A percentile compares a stretch with the other conserved stretches of the same genome.
phyloP scores from a whole-genome alignment of 2,329 filamentous ascomycete species.

The Trichoderma asperellum region DNA sequence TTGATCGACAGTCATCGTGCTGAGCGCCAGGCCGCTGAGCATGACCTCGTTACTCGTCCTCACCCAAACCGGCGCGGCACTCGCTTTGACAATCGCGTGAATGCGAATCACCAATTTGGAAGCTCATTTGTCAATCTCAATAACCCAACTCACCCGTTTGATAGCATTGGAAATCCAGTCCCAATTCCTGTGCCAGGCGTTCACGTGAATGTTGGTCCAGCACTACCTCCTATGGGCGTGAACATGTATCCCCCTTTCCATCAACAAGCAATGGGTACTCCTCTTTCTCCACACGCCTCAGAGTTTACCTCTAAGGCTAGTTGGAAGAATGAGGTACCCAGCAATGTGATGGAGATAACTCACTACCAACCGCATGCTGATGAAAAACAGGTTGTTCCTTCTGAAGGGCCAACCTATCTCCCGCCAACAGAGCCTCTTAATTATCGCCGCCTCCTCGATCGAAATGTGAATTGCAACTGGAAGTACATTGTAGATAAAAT shows the following conservation, averaged over 20 bases:
- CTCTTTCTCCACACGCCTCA: constrained; percentile 72
- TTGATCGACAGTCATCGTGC: constrained; percentile 48
- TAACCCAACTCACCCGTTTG: constrained; percentile 41
- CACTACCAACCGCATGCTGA: constrained; percentile 28
- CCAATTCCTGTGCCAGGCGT: constrained; percentile 33
- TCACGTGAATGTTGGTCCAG: constrained; percentile 42
- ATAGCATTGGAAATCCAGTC: constrained; percentile 43
- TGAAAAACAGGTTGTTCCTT: constrained; percentile 47
- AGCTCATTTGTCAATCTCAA: constrained; percentile 42
- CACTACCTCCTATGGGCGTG: constrained; percentile 46
- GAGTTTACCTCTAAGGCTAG: constrained; percentile 67
- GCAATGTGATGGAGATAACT: constrained; percentile 32
- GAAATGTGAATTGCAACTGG: constrained; percentile 97
- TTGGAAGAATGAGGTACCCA: constrained; percentile 60
- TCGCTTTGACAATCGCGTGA: constrained; percentile 53
- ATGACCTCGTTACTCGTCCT: constrained; percentile 52
- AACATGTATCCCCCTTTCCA: constrained; percentile 55
- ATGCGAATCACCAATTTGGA: constrained; percentile 41
- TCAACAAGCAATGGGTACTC: constrained; percentile 63
- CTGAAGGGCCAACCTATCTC: constrained; percentile 75
- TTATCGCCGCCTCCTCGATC: constrained; percentile 91
- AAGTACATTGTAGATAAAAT: constrained; percentile 99
- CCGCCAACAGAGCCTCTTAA: constrained; percentile 90
- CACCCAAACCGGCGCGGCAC: constrained; percentile 49
- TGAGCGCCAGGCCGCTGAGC: constrained; percentile 54